Percentiles rank a stretch among this genome's conserved stretches.
Conservation (phyloP, 2,329 filamentous ascomycete genomes). For the Diplodia corticola region DNA sequence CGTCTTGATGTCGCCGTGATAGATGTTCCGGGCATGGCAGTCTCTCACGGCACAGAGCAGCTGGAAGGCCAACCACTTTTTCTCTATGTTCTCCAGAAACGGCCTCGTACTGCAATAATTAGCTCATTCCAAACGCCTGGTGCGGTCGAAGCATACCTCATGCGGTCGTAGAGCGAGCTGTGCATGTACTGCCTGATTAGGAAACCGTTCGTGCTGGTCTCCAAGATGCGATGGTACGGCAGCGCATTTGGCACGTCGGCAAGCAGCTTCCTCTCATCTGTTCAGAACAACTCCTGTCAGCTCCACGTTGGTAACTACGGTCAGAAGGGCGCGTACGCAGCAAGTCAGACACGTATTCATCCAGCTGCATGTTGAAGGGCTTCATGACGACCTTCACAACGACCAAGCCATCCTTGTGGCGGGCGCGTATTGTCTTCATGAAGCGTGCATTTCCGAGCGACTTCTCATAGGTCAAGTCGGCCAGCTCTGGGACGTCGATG, state of each 20-base stretch:
- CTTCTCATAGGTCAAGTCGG: constrained; percentile 88
- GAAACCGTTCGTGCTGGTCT: constrained; percentile 89
- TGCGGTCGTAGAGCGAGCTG: constrained; percentile 93
- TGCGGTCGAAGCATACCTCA: constrained; percentile 53
- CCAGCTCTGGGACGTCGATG: constrained; percentile 90
- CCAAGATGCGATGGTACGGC: constrained; percentile 84
- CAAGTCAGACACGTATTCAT: constrained; percentile 74
- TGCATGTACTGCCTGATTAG: constrained; percentile 94
- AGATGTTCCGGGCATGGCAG: constrained; percentile 84
- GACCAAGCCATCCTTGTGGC: constrained; percentile 86
- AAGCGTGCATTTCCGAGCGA: constrained; percentile 89
- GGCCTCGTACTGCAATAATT: constrained; percentile 74
- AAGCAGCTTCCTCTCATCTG: constrained; percentile 77
- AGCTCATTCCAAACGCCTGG: constrained; percentile 24
- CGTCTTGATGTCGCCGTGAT: constrained; percentile 97
- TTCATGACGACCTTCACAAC: constrained; percentile 96
- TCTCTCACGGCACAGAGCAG: constrained; percentile 88
- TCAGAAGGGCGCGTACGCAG: constrained; percentile 57
- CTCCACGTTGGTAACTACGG: constrained; percentile 5
- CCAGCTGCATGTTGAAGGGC: constrained; percentile 80
- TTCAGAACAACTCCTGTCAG: constrained; percentile 27
- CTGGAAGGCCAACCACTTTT: constrained; percentile 98
- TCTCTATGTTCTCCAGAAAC: constrained; percentile 95
- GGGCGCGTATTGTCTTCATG: constrained; percentile 92
- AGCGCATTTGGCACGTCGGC: constrained; percentile 87